phyloP scores from a whole-genome alignment of 768 basidiomycete species.

The Mycena galericulata region DNA sequence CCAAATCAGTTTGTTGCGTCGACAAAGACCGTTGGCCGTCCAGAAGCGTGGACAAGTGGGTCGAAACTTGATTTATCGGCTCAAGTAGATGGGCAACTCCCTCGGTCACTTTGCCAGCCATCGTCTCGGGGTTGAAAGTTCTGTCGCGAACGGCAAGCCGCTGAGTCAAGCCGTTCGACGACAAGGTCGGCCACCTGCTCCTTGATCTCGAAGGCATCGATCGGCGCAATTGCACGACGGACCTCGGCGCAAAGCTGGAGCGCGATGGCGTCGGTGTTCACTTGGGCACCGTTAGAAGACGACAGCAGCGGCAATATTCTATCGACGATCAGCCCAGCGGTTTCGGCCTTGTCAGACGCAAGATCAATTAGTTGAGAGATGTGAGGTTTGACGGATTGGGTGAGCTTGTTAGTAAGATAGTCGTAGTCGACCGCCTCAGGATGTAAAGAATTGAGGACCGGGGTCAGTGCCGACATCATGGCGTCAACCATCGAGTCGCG shows the following conservation, averaged over 20 bases:
- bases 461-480: slow-evolving; percentile 66
- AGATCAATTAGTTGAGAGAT: slow-evolving; percentile 91
- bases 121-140: slow-evolving; percentile 68
- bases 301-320: slow-evolving; percentile 76
- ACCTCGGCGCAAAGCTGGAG: slow-evolving; percentile 76
- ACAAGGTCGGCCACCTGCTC: slow-evolving; percentile 92
- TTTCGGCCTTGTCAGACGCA: slow-evolving; percentile 90
- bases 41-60: slow-evolving; percentile 54
- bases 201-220: slow-evolving; percentile 89
- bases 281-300: slow-evolving; percentile 47
- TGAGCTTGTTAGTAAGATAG: slow-evolving; percentile 75
- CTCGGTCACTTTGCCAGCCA: slow-evolving; percentile 68
- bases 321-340: slow-evolving; percentile 84
- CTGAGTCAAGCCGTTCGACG: slow-evolving; percentile 85
- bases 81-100: slow-evolving; percentile 59
- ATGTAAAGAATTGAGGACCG: slow-evolving; percentile 70
- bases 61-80: slow-evolving; percentile 52
- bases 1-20: slow-evolving; percentile 52
- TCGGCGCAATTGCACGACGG: slow-evolving; percentile 75
- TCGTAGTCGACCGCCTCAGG: slow-evolving; percentile 84
- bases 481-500: slow-evolving; percentile 73
- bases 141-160: slow-evolving; percentile 84
- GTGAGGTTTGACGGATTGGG: slow-evolving; percentile 90
- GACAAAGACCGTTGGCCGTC: slow-evolving; percentile 57
- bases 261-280: slow-evolving; percentile 69